These are phyloP conservation scores for Chlorella sp. DNA, from an alignment of 139 green algal genomes.

Conservation along the genomic window DNA sequence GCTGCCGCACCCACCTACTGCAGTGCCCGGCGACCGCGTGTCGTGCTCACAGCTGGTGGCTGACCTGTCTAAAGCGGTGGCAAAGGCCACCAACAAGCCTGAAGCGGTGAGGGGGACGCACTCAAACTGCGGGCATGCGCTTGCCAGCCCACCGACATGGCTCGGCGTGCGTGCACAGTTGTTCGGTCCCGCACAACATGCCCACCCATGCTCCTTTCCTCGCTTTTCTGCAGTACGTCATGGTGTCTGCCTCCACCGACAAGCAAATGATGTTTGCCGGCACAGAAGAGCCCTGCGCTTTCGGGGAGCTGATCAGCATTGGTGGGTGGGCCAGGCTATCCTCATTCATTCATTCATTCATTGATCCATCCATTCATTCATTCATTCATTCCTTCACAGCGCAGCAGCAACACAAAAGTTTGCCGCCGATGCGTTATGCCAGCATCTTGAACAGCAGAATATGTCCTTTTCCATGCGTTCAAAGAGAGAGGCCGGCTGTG, in stretches of 20 bases:
- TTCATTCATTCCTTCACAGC: too few species aligned
- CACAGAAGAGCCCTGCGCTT: conserved; percentile 66
- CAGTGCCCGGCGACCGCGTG: conserved; percentile 59
- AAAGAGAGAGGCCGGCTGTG: too few species aligned
- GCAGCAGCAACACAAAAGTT: too few species aligned
- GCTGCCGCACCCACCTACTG: background rate
- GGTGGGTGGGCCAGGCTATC: background rate
- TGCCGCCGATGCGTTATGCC: too few species aligned
- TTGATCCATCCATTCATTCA: too few species aligned
- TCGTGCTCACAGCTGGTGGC: conserved; percentile 47
- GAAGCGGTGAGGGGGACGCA: conserved; percentile 28
- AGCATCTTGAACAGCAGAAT: too few species aligned
- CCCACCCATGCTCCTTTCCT: background rate
- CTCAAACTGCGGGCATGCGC: background rate
- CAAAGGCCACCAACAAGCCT: conserved; percentile 55
- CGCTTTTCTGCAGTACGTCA: conserved; percentile 55
- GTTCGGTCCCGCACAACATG: background rate
- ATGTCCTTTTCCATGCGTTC: too few species aligned
- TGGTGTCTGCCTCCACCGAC: conserved; percentile 51
- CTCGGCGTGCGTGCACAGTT: background rate
- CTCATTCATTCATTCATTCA: too few species aligned
- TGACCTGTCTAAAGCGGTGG: conserved; percentile 55
- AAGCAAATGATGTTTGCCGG: conserved; percentile 58
- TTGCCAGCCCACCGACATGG: background rate
- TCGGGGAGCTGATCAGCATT: conserved; percentile 64